These are phyloP conservation scores for Fagus sylvatica DNA, from an alignment of 306 rosid genomes.

Conservation along the genomic window DNA sequence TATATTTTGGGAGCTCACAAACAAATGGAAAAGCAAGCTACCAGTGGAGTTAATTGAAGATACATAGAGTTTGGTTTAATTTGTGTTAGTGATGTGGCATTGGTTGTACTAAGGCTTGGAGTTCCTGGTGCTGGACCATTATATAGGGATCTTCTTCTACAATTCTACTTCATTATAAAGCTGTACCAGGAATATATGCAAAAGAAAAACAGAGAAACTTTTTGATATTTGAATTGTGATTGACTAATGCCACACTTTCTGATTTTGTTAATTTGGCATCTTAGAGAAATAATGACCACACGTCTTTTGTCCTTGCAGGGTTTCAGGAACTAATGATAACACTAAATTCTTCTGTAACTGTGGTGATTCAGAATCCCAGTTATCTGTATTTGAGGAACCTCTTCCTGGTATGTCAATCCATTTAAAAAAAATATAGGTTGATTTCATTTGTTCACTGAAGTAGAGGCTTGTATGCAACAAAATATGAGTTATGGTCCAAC, in stretches of 20 bases:
- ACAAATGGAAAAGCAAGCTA: too few species aligned
- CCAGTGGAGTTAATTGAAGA: background rate
- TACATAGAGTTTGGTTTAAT: background rate
- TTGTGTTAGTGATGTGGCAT: background rate
- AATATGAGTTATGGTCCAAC: constrained; percentile 7
- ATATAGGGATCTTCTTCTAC: background rate
- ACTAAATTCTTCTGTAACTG: constrained; percentile 55
- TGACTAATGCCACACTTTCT: constrained; percentile 13
- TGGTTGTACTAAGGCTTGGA: background rate
- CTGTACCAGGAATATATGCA: too few species aligned
- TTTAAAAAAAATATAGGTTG: constrained; percentile 4
- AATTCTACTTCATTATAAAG: background rate
- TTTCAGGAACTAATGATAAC: constrained; percentile 52
- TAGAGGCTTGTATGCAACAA: constrained; percentile 6
- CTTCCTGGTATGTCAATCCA: constrained; percentile 56
- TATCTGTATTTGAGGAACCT: constrained; percentile 50
- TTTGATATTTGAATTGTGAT: background rate
- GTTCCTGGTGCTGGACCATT: background rate
- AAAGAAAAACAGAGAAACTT: background rate
- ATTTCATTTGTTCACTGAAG: background rate
- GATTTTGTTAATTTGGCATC: constrained; percentile 19
- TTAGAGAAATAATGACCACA: constrained; percentile 2
- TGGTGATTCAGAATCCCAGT: constrained; percentile 65
- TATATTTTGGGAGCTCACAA: too few species aligned
- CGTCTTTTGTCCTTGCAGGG: constrained; percentile 50